A percentile compares a stretch with the other conserved stretches of the same genome.
Conservation (phyloP, 2,329 filamentous ascomycete genomes). For the Venturia effusa region DNA sequence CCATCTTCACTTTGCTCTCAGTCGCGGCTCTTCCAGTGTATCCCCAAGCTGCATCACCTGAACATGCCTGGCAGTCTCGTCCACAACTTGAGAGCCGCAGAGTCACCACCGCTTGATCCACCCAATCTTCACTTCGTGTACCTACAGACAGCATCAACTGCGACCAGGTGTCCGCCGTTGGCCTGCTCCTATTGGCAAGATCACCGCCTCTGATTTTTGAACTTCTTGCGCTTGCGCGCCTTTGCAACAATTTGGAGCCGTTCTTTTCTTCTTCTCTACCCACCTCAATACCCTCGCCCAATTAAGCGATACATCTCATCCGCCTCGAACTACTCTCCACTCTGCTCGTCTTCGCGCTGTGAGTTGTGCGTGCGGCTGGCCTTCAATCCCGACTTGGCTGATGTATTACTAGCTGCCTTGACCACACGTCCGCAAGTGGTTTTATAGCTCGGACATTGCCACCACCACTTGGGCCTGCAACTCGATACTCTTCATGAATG, state of each 20-base stretch:
- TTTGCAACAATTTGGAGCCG: constrained; percentile 26
- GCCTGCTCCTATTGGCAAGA: neutral
- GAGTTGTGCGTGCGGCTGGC: neutral
- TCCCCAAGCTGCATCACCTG: too few relatives aligned
- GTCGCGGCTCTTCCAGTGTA: neutral
- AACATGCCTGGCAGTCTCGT: neutral
- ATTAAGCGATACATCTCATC: constrained; percentile 7
- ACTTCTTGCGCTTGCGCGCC: constrained; percentile 26
- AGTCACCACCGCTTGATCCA: neutral
- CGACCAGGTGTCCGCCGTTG: neutral
- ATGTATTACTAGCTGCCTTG: neutral
- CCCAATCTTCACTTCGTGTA: neutral
- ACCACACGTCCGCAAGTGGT: neutral
- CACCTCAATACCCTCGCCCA: constrained; percentile 6
- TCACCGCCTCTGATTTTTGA: constrained; percentile 15
- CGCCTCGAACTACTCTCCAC: neutral
- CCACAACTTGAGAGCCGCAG: neutral
- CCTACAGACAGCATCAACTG: neutral
- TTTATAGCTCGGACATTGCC: neutral
- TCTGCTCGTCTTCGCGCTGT: neutral
- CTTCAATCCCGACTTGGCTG: neutral
- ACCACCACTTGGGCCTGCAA: neutral
- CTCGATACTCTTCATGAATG: constrained; percentile 42
- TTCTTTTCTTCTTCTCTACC: neutral
- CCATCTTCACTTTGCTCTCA: neutral